Evolutionary conservation across 345 rosid species (phyloP).

Genomic region (Pseudoturritis turrita): DNA sequence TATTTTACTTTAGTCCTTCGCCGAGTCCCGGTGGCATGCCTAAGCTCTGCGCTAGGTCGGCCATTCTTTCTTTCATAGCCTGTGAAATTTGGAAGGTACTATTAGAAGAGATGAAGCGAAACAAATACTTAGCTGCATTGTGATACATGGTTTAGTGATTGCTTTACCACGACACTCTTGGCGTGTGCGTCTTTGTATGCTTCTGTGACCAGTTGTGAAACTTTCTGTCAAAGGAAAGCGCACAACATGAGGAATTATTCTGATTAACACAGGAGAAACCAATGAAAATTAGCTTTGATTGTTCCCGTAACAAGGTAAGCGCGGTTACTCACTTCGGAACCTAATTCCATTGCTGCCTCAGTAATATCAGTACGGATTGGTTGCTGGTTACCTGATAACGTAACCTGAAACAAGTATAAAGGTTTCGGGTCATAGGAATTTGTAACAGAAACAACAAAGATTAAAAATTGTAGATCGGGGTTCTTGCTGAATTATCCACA

Average conservation of each 20-base stretch:
- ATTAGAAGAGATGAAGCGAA: neutral
- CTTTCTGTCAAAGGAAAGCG: constrained; percentile 48
- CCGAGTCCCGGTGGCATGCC: constrained; percentile 87
- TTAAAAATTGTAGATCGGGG: neutral
- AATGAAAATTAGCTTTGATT: neutral
- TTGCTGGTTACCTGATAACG: constrained; percentile 86
- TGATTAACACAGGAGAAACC: neutral
- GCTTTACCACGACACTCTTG: constrained; percentile 73
- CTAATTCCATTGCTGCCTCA: constrained; percentile 94
- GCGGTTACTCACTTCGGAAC: constrained; percentile 61
- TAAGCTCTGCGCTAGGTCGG: constrained; percentile 86
- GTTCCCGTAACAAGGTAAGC: neutral
- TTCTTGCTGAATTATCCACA: neutral
- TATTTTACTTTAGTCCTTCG: constrained; percentile 57
- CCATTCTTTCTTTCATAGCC: constrained; percentile 98
- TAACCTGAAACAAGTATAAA: constrained; percentile 44
- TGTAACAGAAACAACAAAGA: neutral
- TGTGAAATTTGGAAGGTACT: constrained; percentile 12
- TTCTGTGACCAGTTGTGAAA: constrained; percentile 73
- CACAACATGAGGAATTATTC: constrained; percentile 17
- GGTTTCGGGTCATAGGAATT: neutral
- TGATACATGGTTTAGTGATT: neutral
- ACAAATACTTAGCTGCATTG: neutral
- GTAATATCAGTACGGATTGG: constrained; percentile 89
- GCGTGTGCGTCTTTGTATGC: constrained; percentile 97